Base-by-base conservation (phyloP, 176 grass and related monocot species). In the Phoenix dactylifera region DNA sequence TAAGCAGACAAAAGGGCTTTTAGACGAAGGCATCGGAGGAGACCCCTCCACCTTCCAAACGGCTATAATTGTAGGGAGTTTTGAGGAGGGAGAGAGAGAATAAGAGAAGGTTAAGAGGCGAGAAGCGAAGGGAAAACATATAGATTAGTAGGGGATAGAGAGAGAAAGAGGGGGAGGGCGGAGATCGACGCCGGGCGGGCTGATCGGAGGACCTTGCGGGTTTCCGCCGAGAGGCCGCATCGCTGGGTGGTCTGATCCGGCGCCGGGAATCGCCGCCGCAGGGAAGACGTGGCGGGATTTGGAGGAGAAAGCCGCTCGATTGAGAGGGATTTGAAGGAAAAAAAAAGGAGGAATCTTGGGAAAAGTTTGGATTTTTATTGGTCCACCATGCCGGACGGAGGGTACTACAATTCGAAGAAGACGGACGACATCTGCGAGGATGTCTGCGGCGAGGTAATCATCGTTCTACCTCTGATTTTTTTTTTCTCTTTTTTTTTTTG, bases 371-470 rank as follows among this genome's bases (percentile, higher is more conserved):
- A 62, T 74, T 63, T 59, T 57, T 44, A 29, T 70, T 49, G 35
- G 48, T 50, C 44, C 4, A 15, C 49, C 58, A 68, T 68, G 65
- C 51, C 51, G 65, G 65, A 68, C 20, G 26, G 26, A 17, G 51
- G 18, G 17, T 68, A 68, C 26, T 68, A 39, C 14, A 55, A 17
- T 35, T 30, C 52, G 18, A 68, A 68, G 65, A 68, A 68, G 65
- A 68, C 26, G 51, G 65, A 68, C 39, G 52, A 39, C 53, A 55
- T 57, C 51, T 68, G 65, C 52, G 52, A 68, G n/a, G 52, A 32
- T 28, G 18, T 68, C 65, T 68, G 52, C 65, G 65, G 65, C 18
- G 65, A 68, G 65, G 65, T 68, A n/a, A 39, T 15, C 22, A 7
- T 3, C 29, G 12, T 48, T 23, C 39, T 44, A 3, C 35, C 2